phyloP scores from a whole-genome alignment of 345 rosid species.

The Eutrema yunnanense region DNA sequence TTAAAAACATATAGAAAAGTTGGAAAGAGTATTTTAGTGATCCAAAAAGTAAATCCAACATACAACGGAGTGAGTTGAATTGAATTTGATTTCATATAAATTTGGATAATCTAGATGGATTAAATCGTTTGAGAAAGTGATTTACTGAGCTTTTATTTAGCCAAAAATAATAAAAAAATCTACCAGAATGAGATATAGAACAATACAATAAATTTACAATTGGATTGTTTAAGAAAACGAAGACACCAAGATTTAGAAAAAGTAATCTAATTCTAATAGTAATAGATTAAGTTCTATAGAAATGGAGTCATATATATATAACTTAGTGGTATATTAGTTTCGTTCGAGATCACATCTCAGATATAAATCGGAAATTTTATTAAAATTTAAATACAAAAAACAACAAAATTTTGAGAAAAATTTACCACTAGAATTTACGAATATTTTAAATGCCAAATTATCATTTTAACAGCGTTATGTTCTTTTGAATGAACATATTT shows the following conservation, averaged over 20 bases:
- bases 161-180: too few species aligned
- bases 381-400: too few species aligned
- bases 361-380: neutral
- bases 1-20: too few species aligned
- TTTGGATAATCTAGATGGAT: neutral
- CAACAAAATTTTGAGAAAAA: too few species aligned
- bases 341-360: neutral
- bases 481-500: too few species aligned
- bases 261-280: neutral
- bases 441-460: too few species aligned
- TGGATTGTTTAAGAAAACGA: slow-evolving; percentile 1
- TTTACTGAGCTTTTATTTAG: neutral
- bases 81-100: neutral
- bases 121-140: neutral
- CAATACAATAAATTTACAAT: neutral
- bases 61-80: neutral
- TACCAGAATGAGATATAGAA: neutral
- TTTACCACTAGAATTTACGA: too few species aligned
- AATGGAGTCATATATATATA: neutral
- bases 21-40: neutral
- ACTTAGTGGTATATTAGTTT: too few species aligned
- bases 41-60: neutral
- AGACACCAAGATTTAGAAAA: neutral
- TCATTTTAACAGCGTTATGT: neutral
- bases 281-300: neutral